Conservation (phyloP, 345 rosid species). For the Pugionium dolabratum region DNA sequence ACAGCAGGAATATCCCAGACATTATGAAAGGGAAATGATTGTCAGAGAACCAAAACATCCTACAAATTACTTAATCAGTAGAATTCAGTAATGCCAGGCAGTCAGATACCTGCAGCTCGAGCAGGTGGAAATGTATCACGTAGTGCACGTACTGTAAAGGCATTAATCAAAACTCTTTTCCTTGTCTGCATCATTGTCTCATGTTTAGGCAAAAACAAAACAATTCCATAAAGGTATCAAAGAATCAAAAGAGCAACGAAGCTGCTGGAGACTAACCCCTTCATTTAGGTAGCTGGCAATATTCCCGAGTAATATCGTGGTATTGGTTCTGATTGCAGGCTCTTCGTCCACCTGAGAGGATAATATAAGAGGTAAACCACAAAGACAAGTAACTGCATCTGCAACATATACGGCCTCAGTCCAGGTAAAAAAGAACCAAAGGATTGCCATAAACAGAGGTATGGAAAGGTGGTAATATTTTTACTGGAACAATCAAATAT, state of each 20-base stretch:
- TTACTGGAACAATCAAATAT: slow-evolving; percentile 11
- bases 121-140: slow-evolving; percentile 98
- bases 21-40: neutral
- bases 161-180: slow-evolving; percentile 95
- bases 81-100: slow-evolving; percentile 5
- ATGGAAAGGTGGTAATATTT: neutral
- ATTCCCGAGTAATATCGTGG: slow-evolving; percentile 96
- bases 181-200: slow-evolving; percentile 61
- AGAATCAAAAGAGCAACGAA: slow-evolving; percentile 16
- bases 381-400: slow-evolving; percentile 6
- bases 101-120: slow-evolving; percentile 89
- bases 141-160: slow-evolving; percentile 97
- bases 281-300: slow-evolving; percentile 87
- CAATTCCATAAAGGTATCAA: slow-evolving; percentile 3
- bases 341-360: slow-evolving; percentile 91
- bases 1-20: slow-evolving; percentile 17
- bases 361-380: slow-evolving; percentile 23
- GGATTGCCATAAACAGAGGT: slow-evolving; percentile 1
- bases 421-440: slow-evolving; percentile 1
- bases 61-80: slow-evolving; percentile 7
- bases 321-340: slow-evolving; percentile 95
- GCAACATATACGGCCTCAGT: neutral
- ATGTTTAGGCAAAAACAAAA: slow-evolving; percentile 32
- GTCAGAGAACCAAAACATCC: slow-evolving; percentile 18
- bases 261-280: slow-evolving; percentile 61